These are phyloP conservation scores for Aspergillus coremiiformis DNA, from an alignment of 495 filamentous ascomycete genomes.

Conservation along the genomic window DNA sequence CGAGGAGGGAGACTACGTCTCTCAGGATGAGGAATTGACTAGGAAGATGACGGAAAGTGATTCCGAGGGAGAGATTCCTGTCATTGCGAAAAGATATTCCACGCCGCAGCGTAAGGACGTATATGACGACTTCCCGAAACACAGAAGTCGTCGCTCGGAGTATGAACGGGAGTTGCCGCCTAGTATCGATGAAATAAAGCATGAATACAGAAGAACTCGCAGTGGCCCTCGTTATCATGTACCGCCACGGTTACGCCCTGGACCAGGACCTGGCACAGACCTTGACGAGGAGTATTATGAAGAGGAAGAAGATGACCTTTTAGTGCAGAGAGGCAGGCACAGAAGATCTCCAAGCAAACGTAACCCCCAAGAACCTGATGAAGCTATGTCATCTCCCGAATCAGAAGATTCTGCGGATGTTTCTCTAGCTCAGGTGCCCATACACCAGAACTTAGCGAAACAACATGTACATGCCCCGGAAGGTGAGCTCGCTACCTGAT, in stretches of 20 bases:
- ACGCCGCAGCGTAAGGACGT: not conserved
- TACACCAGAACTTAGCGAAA: conserved; percentile 1
- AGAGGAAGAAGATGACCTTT: conserved; percentile 3
- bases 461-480: not conserved
- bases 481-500: conserved; percentile 4
- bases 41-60: not conserved
- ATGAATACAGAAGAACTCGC: not conserved
- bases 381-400: conserved; percentile 1
- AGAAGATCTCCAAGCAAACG: not conserved
- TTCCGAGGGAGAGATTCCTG: not conserved
- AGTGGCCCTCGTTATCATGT: conserved; percentile 1
- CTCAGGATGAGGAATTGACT: not conserved
- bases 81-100: not conserved
- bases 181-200: not conserved
- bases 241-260: not conserved
- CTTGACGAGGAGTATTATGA: conserved; percentile 7
- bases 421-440: not conserved
- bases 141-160: not conserved
- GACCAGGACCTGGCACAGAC: conserved; percentile 4
- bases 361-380: conserved; percentile 3
- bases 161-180: conserved; percentile 1
- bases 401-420: conserved; percentile 7
- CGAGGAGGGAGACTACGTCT: not conserved
- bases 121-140: not conserved
- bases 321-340: not conserved